Evolutionary conservation across 2,329 filamentous ascomycete species (phyloP).

Genomic region (Purpureocillium lavendulum): DNA sequence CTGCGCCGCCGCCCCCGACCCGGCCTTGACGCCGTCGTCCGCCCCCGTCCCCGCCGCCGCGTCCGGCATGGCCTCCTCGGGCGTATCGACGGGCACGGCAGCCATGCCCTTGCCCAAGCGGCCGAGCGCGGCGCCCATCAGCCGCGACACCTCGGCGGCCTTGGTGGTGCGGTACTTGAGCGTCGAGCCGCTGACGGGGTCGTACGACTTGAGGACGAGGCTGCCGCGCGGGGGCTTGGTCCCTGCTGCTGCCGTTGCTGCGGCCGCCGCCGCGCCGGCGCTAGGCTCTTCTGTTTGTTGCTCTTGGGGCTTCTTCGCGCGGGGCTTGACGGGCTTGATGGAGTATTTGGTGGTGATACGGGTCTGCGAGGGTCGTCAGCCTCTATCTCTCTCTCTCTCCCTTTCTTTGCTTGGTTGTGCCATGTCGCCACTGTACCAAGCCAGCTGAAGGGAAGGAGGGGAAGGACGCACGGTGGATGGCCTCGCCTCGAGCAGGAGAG

Average conservation of each 20-base stretch:
- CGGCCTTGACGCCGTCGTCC: conserved; percentile 20
- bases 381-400: not conserved
- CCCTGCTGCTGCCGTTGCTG: conserved; percentile 16
- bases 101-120: conserved; percentile 64
- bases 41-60: conserved; percentile 15
- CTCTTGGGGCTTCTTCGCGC: conserved; percentile 13
- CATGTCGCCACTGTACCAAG: too few species aligned
- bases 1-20: conserved; percentile 15
- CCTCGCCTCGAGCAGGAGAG: conserved; percentile 75
- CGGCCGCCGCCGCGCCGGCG: conserved; percentile 10
- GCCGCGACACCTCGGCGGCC: conserved; percentile 76
- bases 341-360: conserved; percentile 90
- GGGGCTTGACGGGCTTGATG: conserved; percentile 41
- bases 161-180: conserved; percentile 91
- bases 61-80: conserved; percentile 35
- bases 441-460: not conserved
- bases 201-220: conserved; percentile 83
- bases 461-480: conserved; percentile 62
- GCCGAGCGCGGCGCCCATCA: conserved; percentile 66
- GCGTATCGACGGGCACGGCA: conserved; percentile 34
- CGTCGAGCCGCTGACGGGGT: conserved; percentile 70
- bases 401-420: too few species aligned
- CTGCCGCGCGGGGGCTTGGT: conserved; percentile 52
- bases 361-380: conserved; percentile 45
- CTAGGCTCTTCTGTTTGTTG: conserved; percentile 10